Base-by-base conservation (phyloP, 441 rosid genomes). In the Iberis amara region DNA sequence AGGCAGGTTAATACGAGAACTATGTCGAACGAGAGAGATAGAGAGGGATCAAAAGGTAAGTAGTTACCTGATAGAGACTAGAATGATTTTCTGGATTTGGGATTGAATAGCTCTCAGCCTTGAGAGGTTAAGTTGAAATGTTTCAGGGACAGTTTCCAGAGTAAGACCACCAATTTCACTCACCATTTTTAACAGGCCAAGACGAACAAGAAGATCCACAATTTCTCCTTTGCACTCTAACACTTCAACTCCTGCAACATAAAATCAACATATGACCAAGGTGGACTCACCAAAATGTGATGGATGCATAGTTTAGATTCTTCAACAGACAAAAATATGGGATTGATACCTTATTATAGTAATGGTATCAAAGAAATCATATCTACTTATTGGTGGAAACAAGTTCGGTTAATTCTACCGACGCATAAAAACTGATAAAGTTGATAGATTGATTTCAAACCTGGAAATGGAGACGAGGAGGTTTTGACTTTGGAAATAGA, bases 31-130 rank as follows among this genome's bases (percentile, higher is more conserved):
- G 11, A 32, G 47, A 12, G 53, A 15, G 11, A 32, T 39, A 12
- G 53, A 15, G 52, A 24, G 53, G 8, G 18, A 48, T 33, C 3
- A 26, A 59, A 26, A 47, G 11, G 35, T 32, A 14, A n/a, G 36
- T 40, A 47, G 62, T 40, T 42, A 72, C 98, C 98, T 83, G 47
- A 91, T 76, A 50, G 87, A 74, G 52, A 80, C 73, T 50, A 85
- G 82, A 52, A 77, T 72, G 9, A 85, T 73, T 76, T 91, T 88
- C 76, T 91, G 96, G 58, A 85, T 78, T 69, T 88, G 82, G 65
- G 87, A 83, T 70, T 88, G 96, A 57, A 80, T 69, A 69, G 75
- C 73, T 70, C 94, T 80, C 75, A 83, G 65, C 54, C 96, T 82
- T 7, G 74, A 36, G 56, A 80, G 76, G 66, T 86, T 86, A 49